phyloP scores from a whole-genome alignment of 192 early-diverging fungal species.

The Lunasporangiospora selenospora region DNA sequence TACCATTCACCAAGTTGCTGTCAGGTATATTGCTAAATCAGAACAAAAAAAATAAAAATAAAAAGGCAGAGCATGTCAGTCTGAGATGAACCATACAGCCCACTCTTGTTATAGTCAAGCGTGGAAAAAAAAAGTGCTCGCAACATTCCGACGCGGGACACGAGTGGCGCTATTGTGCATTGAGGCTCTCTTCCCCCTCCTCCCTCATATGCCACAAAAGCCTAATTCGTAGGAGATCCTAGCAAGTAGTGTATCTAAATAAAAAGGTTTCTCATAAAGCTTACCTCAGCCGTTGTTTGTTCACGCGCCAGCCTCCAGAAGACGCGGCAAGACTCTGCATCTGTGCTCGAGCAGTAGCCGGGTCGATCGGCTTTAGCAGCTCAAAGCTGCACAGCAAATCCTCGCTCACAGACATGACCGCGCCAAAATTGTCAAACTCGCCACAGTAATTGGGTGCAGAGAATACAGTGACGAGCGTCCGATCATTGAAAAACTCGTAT shows the following conservation, averaged over 20 bases:
- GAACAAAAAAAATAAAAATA: neutral
- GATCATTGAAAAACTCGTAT: conserved; percentile 96
- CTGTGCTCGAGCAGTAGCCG: conserved; percentile 35
- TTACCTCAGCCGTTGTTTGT: conserved; percentile 47
- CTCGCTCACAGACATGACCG: conserved; percentile 92
- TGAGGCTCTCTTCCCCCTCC: too few species aligned
- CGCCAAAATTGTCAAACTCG: conserved; percentile 92
- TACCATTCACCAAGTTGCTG: conserved; percentile 20
- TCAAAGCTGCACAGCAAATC: conserved; percentile 92
- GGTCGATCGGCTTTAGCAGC: conserved; percentile 69
- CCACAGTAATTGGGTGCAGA: conserved; percentile 98
- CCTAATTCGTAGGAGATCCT: too few species aligned
- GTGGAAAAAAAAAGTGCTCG: too few species aligned
- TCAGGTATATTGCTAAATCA: conserved; percentile 26
- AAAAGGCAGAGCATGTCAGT: too few species aligned
- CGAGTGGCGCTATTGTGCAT: too few species aligned
- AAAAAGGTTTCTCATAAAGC: too few species aligned
- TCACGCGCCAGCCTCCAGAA: conserved; percentile 38
- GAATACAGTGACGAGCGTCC: conserved; percentile 92
- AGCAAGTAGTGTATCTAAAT: too few species aligned
- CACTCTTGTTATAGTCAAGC: too few species aligned
- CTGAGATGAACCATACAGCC: too few species aligned
- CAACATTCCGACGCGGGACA: too few species aligned
- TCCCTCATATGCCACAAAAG: too few species aligned
- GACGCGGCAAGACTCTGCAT: conserved; percentile 44